Evolutionary conservation across 352 stramenopile species (phyloP), one percentile per base, ranked within the genome.

Genomic region (Pythium periplocum): DNA sequence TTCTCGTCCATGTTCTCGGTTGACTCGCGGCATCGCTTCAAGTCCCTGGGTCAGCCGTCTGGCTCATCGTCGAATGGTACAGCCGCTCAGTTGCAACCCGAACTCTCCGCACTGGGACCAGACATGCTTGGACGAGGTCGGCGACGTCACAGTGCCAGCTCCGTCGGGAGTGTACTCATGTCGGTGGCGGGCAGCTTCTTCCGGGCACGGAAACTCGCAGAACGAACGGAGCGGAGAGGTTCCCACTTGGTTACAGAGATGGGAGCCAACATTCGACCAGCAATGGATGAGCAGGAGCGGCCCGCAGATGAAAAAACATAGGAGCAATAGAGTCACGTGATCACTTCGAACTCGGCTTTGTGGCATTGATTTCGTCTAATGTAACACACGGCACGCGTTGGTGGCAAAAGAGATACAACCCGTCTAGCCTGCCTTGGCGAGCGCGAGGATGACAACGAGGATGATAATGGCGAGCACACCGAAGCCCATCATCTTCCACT

Each of bases 1-100:
- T 90, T 88, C 47, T 81, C 75, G 10, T 63, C 63, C 32, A 86
- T 86, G 69, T 88, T 88, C 53, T 86, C 80, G 0, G 68, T 85
- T 35, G 77, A 90, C 53, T 49, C 52, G 10, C 68, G 75, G 31
- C 63, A 71, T 45, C 69, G 71, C 2, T 79, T 75, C 53, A 63
- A 73, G 30, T 73, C 60, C 32, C 37, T 70, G 12, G 69, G 71
- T 33, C 64, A 69, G 39, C 55, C 53, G 38, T 68, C 60, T 1
- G 64, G 48, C 4, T 86, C 79, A 2, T 83, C 70, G 31, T 86
- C 76, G 0, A 61, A 57, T 36, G 55, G 63, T 41, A 62, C 60
- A 30, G 31, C 66, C 43, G 17, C 17, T 26, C 17, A 26, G 17
- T 26, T 26, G 17, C 17, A 26, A 26, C 17, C 17, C 17, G 17